Percentiles rank a stretch among this genome's conserved stretches.
Evolutionary conservation across 805 yeast genomes (phyloP).

Genomic region (Cyberlindnera misumaiensis): DNA sequence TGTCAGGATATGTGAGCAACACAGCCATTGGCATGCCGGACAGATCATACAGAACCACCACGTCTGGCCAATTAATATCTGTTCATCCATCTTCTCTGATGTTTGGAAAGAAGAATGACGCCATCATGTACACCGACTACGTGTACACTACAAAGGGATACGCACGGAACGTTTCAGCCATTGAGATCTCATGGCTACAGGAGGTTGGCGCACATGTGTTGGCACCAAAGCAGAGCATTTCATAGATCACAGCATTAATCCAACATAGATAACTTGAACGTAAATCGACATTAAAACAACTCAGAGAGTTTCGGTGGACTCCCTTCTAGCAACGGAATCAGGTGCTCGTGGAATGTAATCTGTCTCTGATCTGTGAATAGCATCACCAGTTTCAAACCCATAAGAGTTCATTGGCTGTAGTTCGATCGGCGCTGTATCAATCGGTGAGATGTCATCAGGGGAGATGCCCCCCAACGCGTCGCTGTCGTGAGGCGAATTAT

Average conservation of each 20-base stretch:
- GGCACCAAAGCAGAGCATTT: conserved; percentile 10
- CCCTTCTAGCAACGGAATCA: not conserved
- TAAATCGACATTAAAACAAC: not conserved
- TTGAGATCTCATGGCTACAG: conserved; percentile 81
- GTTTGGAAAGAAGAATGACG: conserved; percentile 77
- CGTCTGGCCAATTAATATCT: conserved; percentile 77
- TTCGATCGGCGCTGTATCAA: no score
- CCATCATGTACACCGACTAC: conserved; percentile 90
- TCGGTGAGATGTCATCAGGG: no score
- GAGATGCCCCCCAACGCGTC: not conserved
- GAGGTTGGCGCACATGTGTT: conserved; percentile 37
- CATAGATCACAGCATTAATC: not conserved
- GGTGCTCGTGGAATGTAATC: not conserved
- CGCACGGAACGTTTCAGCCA: conserved; percentile 79
- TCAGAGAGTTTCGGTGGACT: not conserved
- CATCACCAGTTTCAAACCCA: conserved; percentile 4
- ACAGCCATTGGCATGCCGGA: conserved; percentile 95
- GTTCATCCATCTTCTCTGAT: conserved; percentile 87
- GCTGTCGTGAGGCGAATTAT: conserved; percentile 1
- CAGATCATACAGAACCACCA: conserved; percentile 80
- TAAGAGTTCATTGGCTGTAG: not conserved
- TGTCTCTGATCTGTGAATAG: conserved; percentile 10
- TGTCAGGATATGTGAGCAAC: conserved; percentile 78
- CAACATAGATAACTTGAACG: not conserved
- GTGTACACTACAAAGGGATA: conserved; percentile 91